phyloP scores from a whole-genome alignment of 2,329 filamentous ascomycete species.

The Aspergillus chevalieri region DNA sequence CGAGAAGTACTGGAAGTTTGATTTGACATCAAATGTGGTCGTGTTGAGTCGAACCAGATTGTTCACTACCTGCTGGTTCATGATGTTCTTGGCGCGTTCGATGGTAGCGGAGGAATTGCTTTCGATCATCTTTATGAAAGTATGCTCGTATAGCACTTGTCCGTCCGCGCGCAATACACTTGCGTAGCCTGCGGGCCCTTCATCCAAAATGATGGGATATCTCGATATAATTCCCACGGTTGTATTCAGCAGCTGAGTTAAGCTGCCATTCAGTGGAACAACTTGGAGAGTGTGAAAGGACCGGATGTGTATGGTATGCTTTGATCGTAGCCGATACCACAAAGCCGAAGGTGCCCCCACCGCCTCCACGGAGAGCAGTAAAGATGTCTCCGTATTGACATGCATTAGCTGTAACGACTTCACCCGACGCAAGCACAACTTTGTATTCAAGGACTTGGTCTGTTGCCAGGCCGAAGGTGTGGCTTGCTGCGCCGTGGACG shows the following conservation, averaged over 20 bases:
- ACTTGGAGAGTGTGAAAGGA: constrained; percentile 1
- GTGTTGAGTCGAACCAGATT: constrained; percentile 5
- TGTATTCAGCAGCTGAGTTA: not conserved
- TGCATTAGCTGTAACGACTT: constrained; percentile 44
- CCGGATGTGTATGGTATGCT: constrained; percentile 9
- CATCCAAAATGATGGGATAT: constrained; percentile 9
- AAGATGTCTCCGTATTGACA: constrained; percentile 51
- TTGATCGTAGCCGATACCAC: constrained; percentile 30
- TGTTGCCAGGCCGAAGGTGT: constrained; percentile 52
- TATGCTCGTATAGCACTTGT: constrained; percentile 5
- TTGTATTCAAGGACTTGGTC: constrained; percentile 54
- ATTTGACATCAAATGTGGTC: not conserved
- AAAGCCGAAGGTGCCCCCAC: constrained; percentile 54
- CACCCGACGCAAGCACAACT: constrained; percentile 49
- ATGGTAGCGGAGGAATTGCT: constrained; percentile 5
- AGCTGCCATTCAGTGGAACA: not conserved
- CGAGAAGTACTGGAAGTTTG: constrained; percentile 2
- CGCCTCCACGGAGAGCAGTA: constrained; percentile 58
- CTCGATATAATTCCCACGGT: not conserved
- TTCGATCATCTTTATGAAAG: constrained; percentile 6
- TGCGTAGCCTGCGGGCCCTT: not conserved
- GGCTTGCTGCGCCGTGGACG: constrained; percentile 52
- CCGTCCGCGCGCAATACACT: constrained; percentile 1
- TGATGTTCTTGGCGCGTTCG: not conserved
- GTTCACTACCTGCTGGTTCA: not conserved